Conservation (phyloP, 352 stramenopile genomes). For the Phytophthora fragariae region DNA sequence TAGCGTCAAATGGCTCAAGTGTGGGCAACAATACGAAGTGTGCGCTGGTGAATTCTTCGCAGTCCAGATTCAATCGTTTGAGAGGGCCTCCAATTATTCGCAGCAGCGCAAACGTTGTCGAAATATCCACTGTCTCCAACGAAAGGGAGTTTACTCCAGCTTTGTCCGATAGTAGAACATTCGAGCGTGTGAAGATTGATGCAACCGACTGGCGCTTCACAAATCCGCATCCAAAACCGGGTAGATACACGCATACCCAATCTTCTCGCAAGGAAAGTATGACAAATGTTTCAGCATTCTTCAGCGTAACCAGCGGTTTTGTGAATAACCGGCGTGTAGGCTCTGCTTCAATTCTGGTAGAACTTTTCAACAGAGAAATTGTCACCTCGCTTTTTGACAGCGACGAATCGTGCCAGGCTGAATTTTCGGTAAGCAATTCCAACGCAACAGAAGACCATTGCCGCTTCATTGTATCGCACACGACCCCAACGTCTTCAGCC, state of each 20-base stretch:
- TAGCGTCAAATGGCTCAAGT: conserved; percentile 23
- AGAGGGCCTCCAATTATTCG: conserved; percentile 18
- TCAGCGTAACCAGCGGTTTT: conserved; percentile 19
- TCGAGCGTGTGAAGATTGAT: conserved; percentile 10
- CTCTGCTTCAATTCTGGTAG: conserved; percentile 25
- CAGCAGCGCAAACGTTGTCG: conserved; percentile 24
- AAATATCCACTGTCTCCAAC: conserved; percentile 22
- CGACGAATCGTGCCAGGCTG: not conserved
- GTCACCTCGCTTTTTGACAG: not conserved
- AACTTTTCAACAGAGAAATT: conserved; percentile 21
- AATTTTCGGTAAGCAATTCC: not conserved
- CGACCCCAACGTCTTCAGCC: conserved; percentile 11
- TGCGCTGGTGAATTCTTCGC: conserved; percentile 19
- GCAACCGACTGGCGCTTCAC: conserved; percentile 18
- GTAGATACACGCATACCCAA: conserved; percentile 35
- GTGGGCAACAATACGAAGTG: conserved; percentile 29
- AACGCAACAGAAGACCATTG: conserved; percentile 24
- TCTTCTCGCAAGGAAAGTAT: conserved; percentile 14
- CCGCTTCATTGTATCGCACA: conserved; percentile 9
- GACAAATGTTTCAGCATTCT: conserved; percentile 5
- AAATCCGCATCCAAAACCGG: conserved; percentile 32
- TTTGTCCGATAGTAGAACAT: not conserved
- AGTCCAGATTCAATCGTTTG: conserved; percentile 24
- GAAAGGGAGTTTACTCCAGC: conserved; percentile 18
- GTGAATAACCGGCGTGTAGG: conserved; percentile 26